Percentiles rank a stretch among this genome's conserved stretches.
Evolutionary conservation across 306 rosid species (phyloP).

Genomic region (Spatholobus suberectus): DNA sequence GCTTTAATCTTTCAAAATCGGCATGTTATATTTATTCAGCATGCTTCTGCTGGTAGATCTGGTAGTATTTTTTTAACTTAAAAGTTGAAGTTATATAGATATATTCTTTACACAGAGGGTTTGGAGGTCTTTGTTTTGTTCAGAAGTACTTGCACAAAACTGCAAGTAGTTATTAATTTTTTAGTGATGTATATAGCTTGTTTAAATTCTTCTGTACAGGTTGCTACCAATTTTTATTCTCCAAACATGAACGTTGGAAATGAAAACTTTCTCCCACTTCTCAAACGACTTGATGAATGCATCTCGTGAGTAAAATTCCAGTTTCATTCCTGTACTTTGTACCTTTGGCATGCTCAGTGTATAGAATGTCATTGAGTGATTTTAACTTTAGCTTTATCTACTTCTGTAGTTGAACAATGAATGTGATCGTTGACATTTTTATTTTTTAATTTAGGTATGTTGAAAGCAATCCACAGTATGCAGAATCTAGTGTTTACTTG

Average conservation of each 20-base stretch:
- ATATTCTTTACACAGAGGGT: background rate
- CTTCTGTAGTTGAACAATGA: slow-evolving; percentile 17
- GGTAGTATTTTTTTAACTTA: slow-evolving; percentile 17
- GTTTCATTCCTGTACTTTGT: slow-evolving; percentile 33
- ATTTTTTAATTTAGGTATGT: slow-evolving; percentile 69
- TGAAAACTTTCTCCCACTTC: slow-evolving; percentile 87
- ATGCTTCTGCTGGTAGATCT: slow-evolving; percentile 29
- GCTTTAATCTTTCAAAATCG: slow-evolving; percentile 27
- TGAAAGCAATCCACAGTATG: slow-evolving; percentile 92
- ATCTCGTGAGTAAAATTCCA: slow-evolving; percentile 75
- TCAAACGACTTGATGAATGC: slow-evolving; percentile 96
- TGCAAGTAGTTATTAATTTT: slow-evolving; percentile 18
- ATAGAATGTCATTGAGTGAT: background rate
- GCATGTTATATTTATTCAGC: background rate
- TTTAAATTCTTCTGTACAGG: slow-evolving; percentile 63
- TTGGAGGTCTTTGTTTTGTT: slow-evolving; percentile 29
- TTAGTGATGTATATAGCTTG: slow-evolving; percentile 32
- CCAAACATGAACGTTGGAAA: slow-evolving; percentile 91
- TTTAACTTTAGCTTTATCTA: slow-evolving; percentile 21
- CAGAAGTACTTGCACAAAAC: slow-evolving; percentile 19
- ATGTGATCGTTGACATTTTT: slow-evolving; percentile 33
- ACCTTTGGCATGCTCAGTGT: slow-evolving; percentile 7
- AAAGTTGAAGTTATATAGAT: background rate
- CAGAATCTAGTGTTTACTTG: slow-evolving; percentile 95
- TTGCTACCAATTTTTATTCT: slow-evolving; percentile 85